phyloP scores from a whole-genome alignment of 371 early-diverging fungal genomes.

The Syncephalis fuscata region DNA sequence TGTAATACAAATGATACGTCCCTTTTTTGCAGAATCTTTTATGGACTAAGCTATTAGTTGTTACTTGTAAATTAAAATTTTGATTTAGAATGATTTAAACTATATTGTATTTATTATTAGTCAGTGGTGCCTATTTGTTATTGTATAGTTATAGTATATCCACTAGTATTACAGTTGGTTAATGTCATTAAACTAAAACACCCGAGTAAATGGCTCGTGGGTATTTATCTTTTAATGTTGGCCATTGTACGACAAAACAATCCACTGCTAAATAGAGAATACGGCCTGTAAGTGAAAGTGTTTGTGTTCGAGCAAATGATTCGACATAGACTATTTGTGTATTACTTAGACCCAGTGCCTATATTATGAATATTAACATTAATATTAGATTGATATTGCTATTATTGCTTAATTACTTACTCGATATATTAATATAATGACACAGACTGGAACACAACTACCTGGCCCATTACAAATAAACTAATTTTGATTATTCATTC shows the following conservation, averaged over 20 bases:
- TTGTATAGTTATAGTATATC: too few relatives aligned
- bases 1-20: too few relatives aligned
- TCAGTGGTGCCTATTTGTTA: too few relatives aligned
- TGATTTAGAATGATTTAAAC: too few relatives aligned
- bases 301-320: constrained; percentile 74
- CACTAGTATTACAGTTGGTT: too few relatives aligned
- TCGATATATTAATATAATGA: not conserved
- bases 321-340: constrained; percentile 70
- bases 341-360: constrained; percentile 35
- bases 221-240: constrained; percentile 26
- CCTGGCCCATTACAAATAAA: constrained; percentile 88
- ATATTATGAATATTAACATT: constrained; percentile 9
- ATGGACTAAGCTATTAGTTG: too few relatives aligned
- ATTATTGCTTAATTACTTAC: not conserved
- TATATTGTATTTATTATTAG: too few relatives aligned
- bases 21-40: too few relatives aligned
- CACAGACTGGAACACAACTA: constrained; percentile 70
- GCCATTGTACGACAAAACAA: constrained; percentile 87
- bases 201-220: constrained; percentile 53
- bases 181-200: constrained; percentile 52
- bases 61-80: too few relatives aligned
- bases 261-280: constrained; percentile 66
- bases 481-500: constrained; percentile 5
- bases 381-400: constrained; percentile 7
- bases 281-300: constrained; percentile 72